Evolutionary conservation across 164 flowering plant species (phyloP).

Genomic region (Berberis vulgaris): DNA sequence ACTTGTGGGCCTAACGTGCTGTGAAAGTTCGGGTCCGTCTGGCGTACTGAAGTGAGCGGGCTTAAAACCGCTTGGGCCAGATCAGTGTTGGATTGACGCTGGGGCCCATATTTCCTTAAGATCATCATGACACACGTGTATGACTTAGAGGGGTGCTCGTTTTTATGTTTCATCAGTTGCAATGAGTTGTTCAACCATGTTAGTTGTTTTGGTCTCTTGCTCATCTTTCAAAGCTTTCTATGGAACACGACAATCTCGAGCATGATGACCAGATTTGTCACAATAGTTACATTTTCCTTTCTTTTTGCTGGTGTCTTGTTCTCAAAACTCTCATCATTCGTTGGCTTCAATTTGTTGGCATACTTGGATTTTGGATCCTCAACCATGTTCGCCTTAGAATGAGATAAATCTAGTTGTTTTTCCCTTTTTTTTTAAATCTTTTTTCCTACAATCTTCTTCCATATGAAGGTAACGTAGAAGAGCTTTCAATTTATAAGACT

Average conservation of each 20-base stretch:
- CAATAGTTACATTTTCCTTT: neutral
- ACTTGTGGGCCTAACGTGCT: too few species aligned
- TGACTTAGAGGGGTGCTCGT: too few species aligned
- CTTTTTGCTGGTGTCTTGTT: neutral
- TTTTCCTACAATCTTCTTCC: neutral
- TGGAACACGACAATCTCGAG: neutral
- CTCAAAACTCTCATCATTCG: neutral
- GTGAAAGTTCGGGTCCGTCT: too few species aligned
- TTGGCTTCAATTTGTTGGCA: neutral
- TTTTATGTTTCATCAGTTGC: neutral
- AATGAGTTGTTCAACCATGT: neutral
- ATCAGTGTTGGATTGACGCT: too few species aligned
- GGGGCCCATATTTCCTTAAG: too few species aligned
- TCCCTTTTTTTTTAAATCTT: neutral
- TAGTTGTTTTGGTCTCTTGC: neutral
- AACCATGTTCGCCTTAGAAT: neutral
- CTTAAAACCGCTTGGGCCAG: too few species aligned
- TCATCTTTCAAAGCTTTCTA: neutral
- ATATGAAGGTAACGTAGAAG: conserved; percentile 3
- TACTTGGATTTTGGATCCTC: neutral
- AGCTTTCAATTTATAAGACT: neutral
- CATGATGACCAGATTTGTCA: conserved; percentile 1
- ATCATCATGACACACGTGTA: too few species aligned
- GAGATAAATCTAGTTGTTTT: neutral
- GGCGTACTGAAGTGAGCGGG: too few species aligned